These are phyloP conservation scores for Wickerhamiella spandovensis DNA, from an alignment of 805 yeast genomes.

Conservation along the genomic window DNA sequence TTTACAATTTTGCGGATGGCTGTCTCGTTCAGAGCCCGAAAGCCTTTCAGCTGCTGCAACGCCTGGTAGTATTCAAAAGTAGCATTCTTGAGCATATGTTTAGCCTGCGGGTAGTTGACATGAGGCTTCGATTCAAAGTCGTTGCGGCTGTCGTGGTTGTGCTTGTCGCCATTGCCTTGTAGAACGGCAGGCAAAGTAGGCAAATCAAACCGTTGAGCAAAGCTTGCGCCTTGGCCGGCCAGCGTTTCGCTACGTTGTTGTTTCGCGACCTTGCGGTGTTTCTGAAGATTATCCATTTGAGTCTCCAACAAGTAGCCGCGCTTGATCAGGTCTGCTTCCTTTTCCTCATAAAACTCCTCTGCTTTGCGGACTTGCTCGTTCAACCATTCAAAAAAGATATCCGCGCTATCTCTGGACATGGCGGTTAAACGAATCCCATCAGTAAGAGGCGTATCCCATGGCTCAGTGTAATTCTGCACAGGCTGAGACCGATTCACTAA, in stretches of 20 bases:
- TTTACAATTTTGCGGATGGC: slow-evolving; percentile 83
- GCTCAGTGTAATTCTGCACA: slow-evolving; percentile 1
- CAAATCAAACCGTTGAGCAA: slow-evolving; percentile 9
- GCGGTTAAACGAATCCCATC: slow-evolving; percentile 7
- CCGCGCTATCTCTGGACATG: slow-evolving; percentile 24
- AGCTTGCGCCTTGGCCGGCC: not conserved
- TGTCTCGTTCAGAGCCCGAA: slow-evolving; percentile 64
- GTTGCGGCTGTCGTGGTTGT: slow-evolving; percentile 14
- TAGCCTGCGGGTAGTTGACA: slow-evolving; percentile 49
- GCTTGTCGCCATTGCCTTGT: not conserved
- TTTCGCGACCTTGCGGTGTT: slow-evolving; percentile 31
- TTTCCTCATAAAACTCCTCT: slow-evolving; percentile 44
- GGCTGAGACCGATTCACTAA: slow-evolving; percentile 11
- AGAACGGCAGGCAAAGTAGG: slow-evolving; percentile 11
- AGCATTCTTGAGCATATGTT: slow-evolving; percentile 55
- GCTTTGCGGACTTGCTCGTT: slow-evolving; percentile 48
- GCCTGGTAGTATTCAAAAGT: slow-evolving; percentile 60
- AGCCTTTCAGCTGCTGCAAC: slow-evolving; percentile 56
- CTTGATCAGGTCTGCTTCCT: slow-evolving; percentile 46
- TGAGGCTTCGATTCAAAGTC: slow-evolving; percentile 32
- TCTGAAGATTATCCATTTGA: slow-evolving; percentile 45
- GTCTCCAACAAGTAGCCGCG: slow-evolving; percentile 51
- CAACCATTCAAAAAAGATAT: slow-evolving; percentile 53
- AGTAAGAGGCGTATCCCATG: not conserved
- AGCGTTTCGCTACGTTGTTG: slow-evolving; percentile 2